Evolutionary conservation across 2,329 filamentous ascomycete species (phyloP).

Genomic region (Trichophyton equinum): DNA sequence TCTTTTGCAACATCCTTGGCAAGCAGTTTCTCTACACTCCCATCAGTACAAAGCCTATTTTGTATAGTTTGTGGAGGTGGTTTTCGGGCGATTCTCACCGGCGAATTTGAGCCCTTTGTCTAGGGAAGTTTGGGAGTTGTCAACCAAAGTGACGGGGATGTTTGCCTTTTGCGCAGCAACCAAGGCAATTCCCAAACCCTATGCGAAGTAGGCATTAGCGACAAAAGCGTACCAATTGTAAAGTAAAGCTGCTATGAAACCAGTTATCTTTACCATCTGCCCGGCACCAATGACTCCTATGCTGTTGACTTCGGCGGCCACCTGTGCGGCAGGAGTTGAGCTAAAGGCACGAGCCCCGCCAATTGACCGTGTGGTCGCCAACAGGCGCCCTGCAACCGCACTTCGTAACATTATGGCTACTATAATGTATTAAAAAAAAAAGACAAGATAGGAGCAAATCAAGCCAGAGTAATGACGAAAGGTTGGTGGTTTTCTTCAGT

Average conservation of each 20-base stretch:
- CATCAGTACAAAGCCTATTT: neutral
- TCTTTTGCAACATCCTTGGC: conserved; percentile 86
- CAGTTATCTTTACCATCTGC: conserved; percentile 58
- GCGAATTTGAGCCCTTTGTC: conserved; percentile 86
- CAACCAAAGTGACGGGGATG: conserved; percentile 74
- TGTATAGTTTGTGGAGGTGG: neutral
- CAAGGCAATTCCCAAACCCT: conserved; percentile 92
- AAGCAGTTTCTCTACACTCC: conserved; percentile 66
- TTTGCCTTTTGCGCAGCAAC: conserved; percentile 77
- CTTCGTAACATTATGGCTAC: conserved; percentile 25
- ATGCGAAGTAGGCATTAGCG: conserved; percentile 8
- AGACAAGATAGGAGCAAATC: neutral
- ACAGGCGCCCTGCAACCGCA: conserved; percentile 21
- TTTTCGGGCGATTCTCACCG: conserved; percentile 37
- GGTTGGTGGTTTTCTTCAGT: neutral
- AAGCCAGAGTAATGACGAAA: neutral
- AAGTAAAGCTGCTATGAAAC: neutral
- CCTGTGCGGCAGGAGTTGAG: conserved; percentile 47
- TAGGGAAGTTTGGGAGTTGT: conserved; percentile 69
- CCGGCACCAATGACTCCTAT: conserved; percentile 88
- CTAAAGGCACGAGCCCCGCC: conserved; percentile 50
- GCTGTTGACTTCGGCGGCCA: conserved; percentile 63
- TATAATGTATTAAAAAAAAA: neutral
- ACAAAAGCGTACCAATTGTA: too few species aligned
- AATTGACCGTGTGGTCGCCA: conserved; percentile 24